Base-by-base conservation (phyloP, 1,284 basidiomycete genomes). In the Microbotryum scabiosae region DNA sequence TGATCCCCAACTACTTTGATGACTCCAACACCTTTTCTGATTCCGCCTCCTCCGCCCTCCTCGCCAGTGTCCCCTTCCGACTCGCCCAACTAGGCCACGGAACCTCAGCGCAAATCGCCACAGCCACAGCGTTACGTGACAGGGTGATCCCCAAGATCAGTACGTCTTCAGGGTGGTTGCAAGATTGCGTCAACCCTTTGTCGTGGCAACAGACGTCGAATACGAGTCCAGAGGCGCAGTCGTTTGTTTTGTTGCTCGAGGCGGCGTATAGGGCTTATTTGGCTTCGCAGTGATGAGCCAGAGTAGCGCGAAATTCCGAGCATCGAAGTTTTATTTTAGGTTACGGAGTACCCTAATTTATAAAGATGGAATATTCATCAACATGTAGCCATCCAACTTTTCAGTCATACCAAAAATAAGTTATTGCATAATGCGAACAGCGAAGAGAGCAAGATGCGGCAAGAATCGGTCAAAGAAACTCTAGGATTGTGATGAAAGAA, bases 1-100 rank as follows among this genome's bases (percentile, higher is more conserved):
- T 89, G 7, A 84, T 92, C 70, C 79, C 79, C 36, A 93, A 93
- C 76, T 91, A 92, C 73, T 66, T 84, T 16, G 82, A 85, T 72
- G 69, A 83, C 51, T 58, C 75, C 2, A 72, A 71, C 5, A 81
- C 83, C 50, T 93, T 93, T 71, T 80, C 82, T 70, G 90, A 94
- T 69, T 81, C 85, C 0, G 76, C 88, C 0, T 84, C 84, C 6
- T 84, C 87, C 0, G 84, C 88, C 0, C 79, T 94, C 43, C 77
- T 93, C 56, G 87, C 89, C 0, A 80, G 84, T 58, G 83, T 86
- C 0, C 86, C 88, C 5, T 90, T 88, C 74, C 81, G 85, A 8
- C 77, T 85, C 53, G 81, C 82, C 0, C 73, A 83, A 1, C 71
- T 88, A 23, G 74, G 78, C 47, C 76, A 77, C 25, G 76, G 80